Base-by-base conservation (phyloP, 1,284 basidiomycete genomes). In the Gymnopus androsaceus region DNA sequence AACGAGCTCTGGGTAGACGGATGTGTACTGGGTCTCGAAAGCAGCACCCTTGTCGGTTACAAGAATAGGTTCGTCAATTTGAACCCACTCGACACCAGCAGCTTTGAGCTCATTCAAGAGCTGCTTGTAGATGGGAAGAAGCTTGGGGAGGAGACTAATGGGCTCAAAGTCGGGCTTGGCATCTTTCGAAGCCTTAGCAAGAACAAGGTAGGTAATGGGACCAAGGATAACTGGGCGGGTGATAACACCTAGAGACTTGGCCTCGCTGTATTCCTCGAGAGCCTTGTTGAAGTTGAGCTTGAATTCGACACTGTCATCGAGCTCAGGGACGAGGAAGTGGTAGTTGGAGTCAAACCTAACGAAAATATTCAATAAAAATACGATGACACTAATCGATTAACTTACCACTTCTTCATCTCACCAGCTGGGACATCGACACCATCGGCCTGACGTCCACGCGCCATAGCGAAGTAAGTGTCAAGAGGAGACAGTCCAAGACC, bases 271-370 rank as follows among this genome's bases (percentile, higher is more conserved):
- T 75, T 98, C 94, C 68, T 91, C 90, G 61, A 98, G 84, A 58
- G 91, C 87, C 82, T 97, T 97, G 89, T 97, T 97, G 79, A 88
- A 88, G 79, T 90, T 85, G 72, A 99, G 82, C 79, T 95, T 94
- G 88, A 99, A 98, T 65, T 95, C 87, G 58, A 92, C 94, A 68
- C 83, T 80, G 60, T 95, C 90, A 21, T 92, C 92, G 76, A 99
- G 87, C 80, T 99, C 97, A 60, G 95, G 96, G 62, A 98, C 96
- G 76, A 99, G 94, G 71, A 91, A 96, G 82, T 99, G 97, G 83
- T 99, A 99, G 87, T 99, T 99, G 56, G 95, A 98, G 80, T 99
- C 96, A 76, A 98, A 99, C 94, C 94, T 94, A 63, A 38, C 47
- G 48, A n/a, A 28, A 28, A 19, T 53, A 52, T 37, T 52, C 53